Percentiles rank a stretch among this genome's conserved stretches.
Evolutionary conservation across 768 basidiomycete species (phyloP).

Genomic region (Pleurotus pulmonarius): DNA sequence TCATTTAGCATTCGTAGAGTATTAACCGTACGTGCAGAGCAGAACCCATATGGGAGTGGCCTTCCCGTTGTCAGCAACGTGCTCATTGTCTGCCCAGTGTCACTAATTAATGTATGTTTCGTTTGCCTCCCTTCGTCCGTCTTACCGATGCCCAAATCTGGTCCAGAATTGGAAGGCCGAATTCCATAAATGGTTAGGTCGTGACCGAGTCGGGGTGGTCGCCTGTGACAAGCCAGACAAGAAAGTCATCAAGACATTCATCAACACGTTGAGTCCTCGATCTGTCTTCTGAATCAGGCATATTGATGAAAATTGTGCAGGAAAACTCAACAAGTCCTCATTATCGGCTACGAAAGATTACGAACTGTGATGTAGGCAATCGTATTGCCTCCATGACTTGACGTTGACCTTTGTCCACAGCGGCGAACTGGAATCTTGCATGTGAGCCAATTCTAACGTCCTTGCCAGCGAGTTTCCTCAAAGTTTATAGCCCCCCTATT

Average conservation of each 20-base stretch:
- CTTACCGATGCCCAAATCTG: background rate
- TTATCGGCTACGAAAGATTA: constrained; percentile 94
- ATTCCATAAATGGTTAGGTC: constrained; percentile 79
- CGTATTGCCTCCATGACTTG: background rate
- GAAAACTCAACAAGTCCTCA: constrained; percentile 76
- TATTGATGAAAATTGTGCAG: constrained; percentile 28
- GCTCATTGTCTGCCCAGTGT: constrained; percentile 92
- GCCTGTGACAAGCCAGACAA: constrained; percentile 46
- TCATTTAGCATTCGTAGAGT: background rate
- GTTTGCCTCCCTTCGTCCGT: background rate
- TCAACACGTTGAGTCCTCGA: constrained; percentile 54
- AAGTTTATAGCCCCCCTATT: constrained; percentile 68
- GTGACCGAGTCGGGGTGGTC: constrained; percentile 44
- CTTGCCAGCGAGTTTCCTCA: background rate
- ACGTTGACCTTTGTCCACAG: constrained; percentile 22
- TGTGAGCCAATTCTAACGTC: constrained; percentile 34
- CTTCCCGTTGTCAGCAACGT: constrained; percentile 69
- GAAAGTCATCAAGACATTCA: constrained; percentile 58
- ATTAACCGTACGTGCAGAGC: constrained; percentile 45
- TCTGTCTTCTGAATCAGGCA: background rate
- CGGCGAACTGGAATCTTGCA: constrained; percentile 57
- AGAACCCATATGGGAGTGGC: constrained; percentile 70
- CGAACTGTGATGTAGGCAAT: constrained; percentile 71
- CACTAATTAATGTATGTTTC: constrained; percentile 68
- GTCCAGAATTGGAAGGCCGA: constrained; percentile 91